A percentile compares a stretch with the other conserved stretches of the same genome.
These are phyloP conservation scores for Zasmidium citrigriseum DNA, from an alignment of 2,329 filamentous ascomycete species.

Conservation along the genomic window DNA sequence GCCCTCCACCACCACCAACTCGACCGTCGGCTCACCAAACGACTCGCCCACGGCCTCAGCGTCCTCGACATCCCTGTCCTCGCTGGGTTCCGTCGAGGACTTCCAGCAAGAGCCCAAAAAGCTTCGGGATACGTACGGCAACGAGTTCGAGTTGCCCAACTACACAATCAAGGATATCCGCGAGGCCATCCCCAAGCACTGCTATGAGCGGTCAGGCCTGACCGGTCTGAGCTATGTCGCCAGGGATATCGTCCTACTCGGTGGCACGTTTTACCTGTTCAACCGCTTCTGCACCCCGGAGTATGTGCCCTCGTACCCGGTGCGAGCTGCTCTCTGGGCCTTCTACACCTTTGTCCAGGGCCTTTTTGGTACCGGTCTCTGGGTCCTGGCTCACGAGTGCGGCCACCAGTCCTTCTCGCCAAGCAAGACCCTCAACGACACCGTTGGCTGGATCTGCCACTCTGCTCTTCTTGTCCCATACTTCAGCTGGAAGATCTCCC, in stretches of 20 bases:
- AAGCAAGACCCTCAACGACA: constrained; percentile 88
- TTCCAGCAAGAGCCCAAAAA: constrained; percentile 53
- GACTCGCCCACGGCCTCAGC: constrained; percentile 65
- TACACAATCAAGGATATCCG: constrained; percentile 98
- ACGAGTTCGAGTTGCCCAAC: constrained; percentile 89
- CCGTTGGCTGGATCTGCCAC: constrained; percentile 88
- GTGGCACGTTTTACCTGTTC: constrained; percentile 80
- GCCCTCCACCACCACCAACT: constrained; percentile 55
- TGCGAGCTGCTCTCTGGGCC: constrained; percentile 67
- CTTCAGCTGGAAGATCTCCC: constrained; percentile 99
- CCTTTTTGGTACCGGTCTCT: constrained; percentile 88
- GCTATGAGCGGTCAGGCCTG: constrained; percentile 81
- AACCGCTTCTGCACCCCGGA: constrained; percentile 88
- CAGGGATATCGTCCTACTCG: constrained; percentile 74
- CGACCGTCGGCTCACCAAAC: constrained; percentile 56
- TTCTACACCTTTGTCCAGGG: constrained; percentile 81
- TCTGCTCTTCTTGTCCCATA: constrained; percentile 89
- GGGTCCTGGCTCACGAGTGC: constrained; percentile 97
- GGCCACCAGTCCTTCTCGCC: constrained; percentile 95
- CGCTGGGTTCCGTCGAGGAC: constrained; percentile 68
- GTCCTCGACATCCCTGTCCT: constrained; percentile 91
- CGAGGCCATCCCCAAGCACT: constrained; percentile 96
- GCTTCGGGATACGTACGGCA: constrained; percentile 89
- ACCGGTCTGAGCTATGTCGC: constrained; percentile 79
- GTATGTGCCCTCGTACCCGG: constrained; percentile 68